These are phyloP conservation scores for Noccaea caerulescens DNA, from an alignment of 345 rosid species.

Conservation along the genomic window DNA sequence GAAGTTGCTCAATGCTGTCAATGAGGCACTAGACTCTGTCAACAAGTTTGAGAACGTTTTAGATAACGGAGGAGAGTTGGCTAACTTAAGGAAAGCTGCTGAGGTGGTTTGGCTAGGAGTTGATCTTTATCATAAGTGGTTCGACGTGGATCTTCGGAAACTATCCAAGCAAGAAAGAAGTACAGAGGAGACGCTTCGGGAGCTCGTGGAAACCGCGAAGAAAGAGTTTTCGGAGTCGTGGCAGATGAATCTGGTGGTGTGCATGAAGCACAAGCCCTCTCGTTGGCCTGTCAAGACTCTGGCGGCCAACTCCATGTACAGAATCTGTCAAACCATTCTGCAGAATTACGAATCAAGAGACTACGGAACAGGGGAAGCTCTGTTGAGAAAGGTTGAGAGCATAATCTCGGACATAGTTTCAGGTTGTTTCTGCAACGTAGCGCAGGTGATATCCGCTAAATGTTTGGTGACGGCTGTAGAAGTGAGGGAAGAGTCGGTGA, in stretches of 20 bases:
- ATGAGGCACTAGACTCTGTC: conserved; percentile 64
- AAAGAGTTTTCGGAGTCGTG: conserved; percentile 49
- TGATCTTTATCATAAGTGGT: conserved; percentile 73
- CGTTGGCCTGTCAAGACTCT: conserved; percentile 69
- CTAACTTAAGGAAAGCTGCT: conserved; percentile 63
- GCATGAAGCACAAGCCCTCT: conserved; percentile 55
- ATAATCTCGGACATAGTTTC: conserved; percentile 69
- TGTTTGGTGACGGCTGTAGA: conserved; percentile 63
- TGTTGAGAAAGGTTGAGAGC: conserved; percentile 50
- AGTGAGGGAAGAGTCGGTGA: conserved; percentile 59
- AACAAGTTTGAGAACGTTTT: conserved; percentile 53
- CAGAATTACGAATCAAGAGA: conserved; percentile 41
- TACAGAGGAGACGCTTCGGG: conserved; percentile 59
- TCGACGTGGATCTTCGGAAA: conserved; percentile 65
- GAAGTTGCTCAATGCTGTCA: conserved; percentile 53
- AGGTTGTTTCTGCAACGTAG: conserved; percentile 79
- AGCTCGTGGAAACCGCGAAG: conserved; percentile 59
- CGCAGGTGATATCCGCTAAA: conserved; percentile 51
- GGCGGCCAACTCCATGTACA: conserved; percentile 85
- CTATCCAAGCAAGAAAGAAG: conserved; percentile 47
- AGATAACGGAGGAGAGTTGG: conserved; percentile 43
- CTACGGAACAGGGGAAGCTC: conserved; percentile 38
- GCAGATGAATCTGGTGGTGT: conserved; percentile 40
- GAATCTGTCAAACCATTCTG: conserved; percentile 66
- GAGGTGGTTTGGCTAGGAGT: conserved; percentile 63